Base-by-base conservation (phyloP, 305 asterid species). In the Fraxinus nigra region DNA sequence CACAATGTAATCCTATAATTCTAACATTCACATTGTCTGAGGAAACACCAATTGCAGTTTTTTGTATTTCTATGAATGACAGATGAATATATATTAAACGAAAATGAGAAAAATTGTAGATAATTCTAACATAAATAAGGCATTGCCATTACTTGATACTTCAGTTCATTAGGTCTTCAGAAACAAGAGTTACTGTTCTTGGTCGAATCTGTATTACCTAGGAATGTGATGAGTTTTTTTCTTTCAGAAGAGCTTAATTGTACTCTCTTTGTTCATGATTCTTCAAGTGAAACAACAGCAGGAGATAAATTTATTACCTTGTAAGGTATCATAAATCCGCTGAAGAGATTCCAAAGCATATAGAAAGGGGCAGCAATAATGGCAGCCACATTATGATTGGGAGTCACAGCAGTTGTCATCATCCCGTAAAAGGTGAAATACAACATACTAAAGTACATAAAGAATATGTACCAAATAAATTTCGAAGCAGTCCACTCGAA, bases 361-460 rank as follows among this genome's bases (percentile, higher is more conserved):
- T 94, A 95, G 88, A 94, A 94, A 32, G 98, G 98, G 80, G 98
- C 99, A 65, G 92, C 90, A 67, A 94, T 87, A 78, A 95, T 89
- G 82, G 98, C 94, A 22, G 98, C 98, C 65, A 95, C 94, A 6
- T 95, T 92, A 88, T 94, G 98, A 87, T 95, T 95, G 87, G 99
- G 99, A 0, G 99, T 92, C 85, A 92, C 94, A 0, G 99, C 97
- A 70, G 98, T 93, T 32, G 98, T 95, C 99, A 95, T 95, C 99
- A 95, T 95, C 84, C 99, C 99, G 38, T 92, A 95, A 33, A 90
- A 90, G 85, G 99, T 95, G 94, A 95, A 95, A 87, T 94, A 95
- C 84, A 93, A 80, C 94, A 93, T 90, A 4, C 98, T 92, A 82
- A 90, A 94, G 90, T 88, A 95, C 97, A 92, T 95, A 75, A 93